phyloP scores from a whole-genome alignment of 1,284 basidiomycete species.

The Boletus coffeatus region DNA sequence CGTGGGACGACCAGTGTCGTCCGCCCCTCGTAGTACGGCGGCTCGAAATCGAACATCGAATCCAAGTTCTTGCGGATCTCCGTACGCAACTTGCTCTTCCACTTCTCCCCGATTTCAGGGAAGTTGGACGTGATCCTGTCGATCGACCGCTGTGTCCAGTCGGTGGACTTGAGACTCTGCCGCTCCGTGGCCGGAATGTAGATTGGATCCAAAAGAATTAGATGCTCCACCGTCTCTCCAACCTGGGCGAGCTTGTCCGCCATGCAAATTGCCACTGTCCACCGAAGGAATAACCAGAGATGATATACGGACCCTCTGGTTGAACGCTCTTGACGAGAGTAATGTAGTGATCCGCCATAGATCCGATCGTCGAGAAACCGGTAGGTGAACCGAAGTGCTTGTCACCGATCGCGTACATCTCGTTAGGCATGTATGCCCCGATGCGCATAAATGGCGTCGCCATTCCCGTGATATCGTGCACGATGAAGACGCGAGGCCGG shows the following conservation, averaged over 20 bases:
- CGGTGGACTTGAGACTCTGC: slow-evolving; percentile 26
- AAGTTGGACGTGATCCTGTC: slow-evolving; percentile 30
- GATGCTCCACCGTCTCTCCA: slow-evolving; percentile 23
- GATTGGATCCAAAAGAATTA: slow-evolving; percentile 27
- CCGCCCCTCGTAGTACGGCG: slow-evolving; percentile 21
- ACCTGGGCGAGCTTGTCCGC: slow-evolving; percentile 20
- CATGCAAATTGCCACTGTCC: slow-evolving; percentile 27
- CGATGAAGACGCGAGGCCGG: slow-evolving; percentile 24
- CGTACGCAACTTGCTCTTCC: slow-evolving; percentile 24
- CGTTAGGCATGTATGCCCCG: slow-evolving; percentile 28
- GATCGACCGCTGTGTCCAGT: slow-evolving; percentile 27
- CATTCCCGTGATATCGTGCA: slow-evolving; percentile 30
- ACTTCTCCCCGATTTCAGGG: slow-evolving; percentile 28
- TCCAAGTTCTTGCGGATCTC: slow-evolving; percentile 22
- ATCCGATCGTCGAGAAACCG: slow-evolving; percentile 25
- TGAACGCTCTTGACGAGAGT: slow-evolving; percentile 24
- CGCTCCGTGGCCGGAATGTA: slow-evolving; percentile 25
- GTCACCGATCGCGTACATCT: slow-evolving; percentile 31
- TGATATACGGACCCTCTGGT: slow-evolving; percentile 24
- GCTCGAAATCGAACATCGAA: slow-evolving; percentile 22
- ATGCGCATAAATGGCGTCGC: slow-evolving; percentile 30
- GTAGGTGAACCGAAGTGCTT: slow-evolving; percentile 27
- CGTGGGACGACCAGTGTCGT: slow-evolving; percentile 26
- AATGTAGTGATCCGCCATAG: slow-evolving; percentile 30
- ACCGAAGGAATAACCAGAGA: slow-evolving; percentile 27